Conservation (phyloP, 306 rosid species). For the Coriaria nepalensis region DNA sequence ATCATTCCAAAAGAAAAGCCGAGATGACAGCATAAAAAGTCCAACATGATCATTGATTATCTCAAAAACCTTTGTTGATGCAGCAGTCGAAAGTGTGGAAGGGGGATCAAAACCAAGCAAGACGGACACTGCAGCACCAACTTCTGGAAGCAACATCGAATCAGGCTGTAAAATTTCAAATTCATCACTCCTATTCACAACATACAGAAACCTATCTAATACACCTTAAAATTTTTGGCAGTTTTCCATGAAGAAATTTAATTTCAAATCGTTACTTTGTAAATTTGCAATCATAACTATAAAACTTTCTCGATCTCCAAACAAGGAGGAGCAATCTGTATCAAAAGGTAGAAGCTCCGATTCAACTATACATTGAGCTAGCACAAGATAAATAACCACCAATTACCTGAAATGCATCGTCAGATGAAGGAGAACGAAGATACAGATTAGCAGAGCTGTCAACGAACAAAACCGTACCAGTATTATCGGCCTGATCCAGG, state of each 20-base stretch:
- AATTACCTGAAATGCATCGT: constrained; percentile 28
- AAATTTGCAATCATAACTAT: no score
- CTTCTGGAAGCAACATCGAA: constrained; percentile 45
- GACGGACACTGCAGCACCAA: constrained; percentile 67
- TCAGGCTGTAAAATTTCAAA: constrained; percentile 35
- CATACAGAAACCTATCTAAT: not conserved
- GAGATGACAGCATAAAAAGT: constrained; percentile 7
- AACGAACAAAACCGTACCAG: constrained; percentile 30
- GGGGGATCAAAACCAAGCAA: constrained; percentile 88
- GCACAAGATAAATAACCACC: no score
- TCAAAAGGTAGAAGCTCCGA: no score
- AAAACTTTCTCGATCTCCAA: no score
- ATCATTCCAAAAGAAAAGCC: not conserved
- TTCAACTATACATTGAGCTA: no score
- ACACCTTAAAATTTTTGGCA: no score
- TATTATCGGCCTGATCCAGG: constrained; percentile 26
- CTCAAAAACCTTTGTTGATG: constrained; percentile 69
- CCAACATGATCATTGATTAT: constrained; percentile 5
- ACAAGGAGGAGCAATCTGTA: no score
- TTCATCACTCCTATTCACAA: not conserved
- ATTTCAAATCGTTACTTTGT: no score
- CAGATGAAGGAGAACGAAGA: constrained; percentile 24
- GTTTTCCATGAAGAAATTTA: no score
- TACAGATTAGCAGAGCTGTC: constrained; percentile 28
- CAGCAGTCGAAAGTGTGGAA: constrained; percentile 45